Evolutionary conservation across 768 basidiomycete genomes (phyloP).

Genomic region (Mycena rebaudengoi): DNA sequence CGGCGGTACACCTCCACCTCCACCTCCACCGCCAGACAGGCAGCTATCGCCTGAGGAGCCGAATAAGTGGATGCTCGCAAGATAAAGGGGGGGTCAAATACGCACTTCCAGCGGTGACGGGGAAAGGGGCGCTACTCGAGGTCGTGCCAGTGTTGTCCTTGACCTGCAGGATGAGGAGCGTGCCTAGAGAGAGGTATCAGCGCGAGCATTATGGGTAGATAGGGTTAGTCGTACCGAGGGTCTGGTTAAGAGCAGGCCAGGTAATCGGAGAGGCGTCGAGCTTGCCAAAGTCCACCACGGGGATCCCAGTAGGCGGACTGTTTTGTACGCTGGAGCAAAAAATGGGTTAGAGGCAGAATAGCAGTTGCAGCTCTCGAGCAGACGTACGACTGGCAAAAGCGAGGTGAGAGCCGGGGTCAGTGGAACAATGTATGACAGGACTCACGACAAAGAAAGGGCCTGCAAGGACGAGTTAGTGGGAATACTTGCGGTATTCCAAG

Average conservation of each 20-base stretch:
- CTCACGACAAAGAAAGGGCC: conserved; percentile 74
- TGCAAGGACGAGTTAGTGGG: conserved; percentile 36
- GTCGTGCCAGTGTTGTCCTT: conserved; percentile 65
- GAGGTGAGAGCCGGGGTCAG: neutral
- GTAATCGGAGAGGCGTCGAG: conserved; percentile 51
- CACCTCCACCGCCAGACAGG: conserved; percentile 28
- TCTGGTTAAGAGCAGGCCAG: conserved; percentile 65
- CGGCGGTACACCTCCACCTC: conserved; percentile 10
- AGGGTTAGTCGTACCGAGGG: conserved; percentile 46
- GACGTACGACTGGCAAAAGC: conserved; percentile 50
- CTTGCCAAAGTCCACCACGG: conserved; percentile 57
- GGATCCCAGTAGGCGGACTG: conserved; percentile 46
- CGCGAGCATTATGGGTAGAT: neutral
- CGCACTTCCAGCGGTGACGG: conserved; percentile 59
- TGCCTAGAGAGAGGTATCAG: neutral
- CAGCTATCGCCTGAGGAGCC: conserved; percentile 40
- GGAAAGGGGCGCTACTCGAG: conserved; percentile 62
- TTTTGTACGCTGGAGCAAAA: conserved; percentile 57
- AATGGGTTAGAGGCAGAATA: neutral
- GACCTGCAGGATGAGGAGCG: conserved; percentile 66
- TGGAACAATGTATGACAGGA: conserved; percentile 11
- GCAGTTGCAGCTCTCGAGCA: neutral
- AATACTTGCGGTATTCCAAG: neutral
- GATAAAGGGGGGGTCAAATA: conserved; percentile 6
- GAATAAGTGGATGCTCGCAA: conserved; percentile 17